Evolutionary conservation across 176 grass and related monocot species (phyloP), one percentile per base, ranked within the genome.

Genomic region (Carex parvula): DNA sequence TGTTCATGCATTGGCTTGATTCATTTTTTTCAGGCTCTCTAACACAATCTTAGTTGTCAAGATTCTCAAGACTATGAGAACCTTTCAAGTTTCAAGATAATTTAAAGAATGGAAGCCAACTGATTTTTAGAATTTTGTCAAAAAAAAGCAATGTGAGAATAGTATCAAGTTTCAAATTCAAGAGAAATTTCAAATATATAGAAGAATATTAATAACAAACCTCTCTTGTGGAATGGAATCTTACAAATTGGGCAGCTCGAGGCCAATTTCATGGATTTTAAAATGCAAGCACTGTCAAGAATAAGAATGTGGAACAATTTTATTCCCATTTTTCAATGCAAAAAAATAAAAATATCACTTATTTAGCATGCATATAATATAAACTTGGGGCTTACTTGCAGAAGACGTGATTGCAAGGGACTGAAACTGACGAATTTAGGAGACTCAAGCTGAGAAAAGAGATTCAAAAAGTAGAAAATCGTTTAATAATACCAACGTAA

Each of bases 161-260:
- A 75, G 18, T 26, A 52, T 5, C 8, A 53, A 24, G 70, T 74
- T 72, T 48, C 16, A 48, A 46, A 9, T 73, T 73, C 18, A 73
- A 52, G 42, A 50, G 70, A 73, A 73, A 50, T 14, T 35, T 76
- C 22, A 12, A 76, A 26, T 26, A 29, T 54, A 54, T 11, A 82
- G 18, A 2, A 66, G 9, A 66, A 66, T 24, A 16, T 68, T 52
- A 39, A 66, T 52, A 67, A 79, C 90, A 33, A 33, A 98, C 89
- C 95, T 93, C 95, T 88, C 52, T 89, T 89, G 50, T 60, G 92
- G 86, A 88, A 95, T 8, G 95, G 95, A 48, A 93, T 81, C 87
- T 98, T 98, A 89, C 92, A 98, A 55, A 95, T 83, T 0, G 95
- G 95, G 59, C 95, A 94, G 88, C 5, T 87, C 11, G 92, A 91